A percentile compares a stretch with the other conserved stretches of the same genome.
Evolutionary conservation across 106 monocot species (phyloP).

Genomic region (Platanthera zijinensis): DNA sequence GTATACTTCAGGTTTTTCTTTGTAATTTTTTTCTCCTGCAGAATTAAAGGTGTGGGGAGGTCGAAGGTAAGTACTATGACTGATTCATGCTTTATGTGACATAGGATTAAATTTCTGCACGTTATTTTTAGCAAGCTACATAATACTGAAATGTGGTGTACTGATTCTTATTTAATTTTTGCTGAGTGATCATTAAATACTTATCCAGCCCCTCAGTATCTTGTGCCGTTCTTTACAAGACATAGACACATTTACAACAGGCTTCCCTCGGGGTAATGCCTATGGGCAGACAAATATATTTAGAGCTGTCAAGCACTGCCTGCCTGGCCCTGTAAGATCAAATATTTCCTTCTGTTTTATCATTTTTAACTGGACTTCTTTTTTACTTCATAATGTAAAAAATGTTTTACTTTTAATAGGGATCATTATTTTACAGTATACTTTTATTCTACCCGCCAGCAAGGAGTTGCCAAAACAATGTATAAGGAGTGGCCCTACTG

Average conservation of each 20-base stretch:
- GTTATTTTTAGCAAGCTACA: conserved; percentile 1
- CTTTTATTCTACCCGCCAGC: conserved; percentile 86
- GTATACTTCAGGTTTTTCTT: neutral
- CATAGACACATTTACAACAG: conserved; percentile 84
- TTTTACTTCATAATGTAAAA: neutral
- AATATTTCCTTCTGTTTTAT: neutral
- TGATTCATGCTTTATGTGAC: neutral
- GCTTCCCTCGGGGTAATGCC: conserved; percentile 79
- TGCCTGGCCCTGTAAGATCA: conserved; percentile 85
- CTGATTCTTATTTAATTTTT: neutral
- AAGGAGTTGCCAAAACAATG: conserved; percentile 92
- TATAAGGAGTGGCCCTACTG: conserved; percentile 47
- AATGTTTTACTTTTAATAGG: neutral
- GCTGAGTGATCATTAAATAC: conserved; percentile 5
- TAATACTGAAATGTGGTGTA: neutral
- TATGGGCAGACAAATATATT: conserved; percentile 88
- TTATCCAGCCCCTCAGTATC: conserved; percentile 89
- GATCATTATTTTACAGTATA: conserved; percentile 57
- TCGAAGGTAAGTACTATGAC: conserved; percentile 59
- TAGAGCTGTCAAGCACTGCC: conserved; percentile 75
- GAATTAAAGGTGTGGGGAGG: conserved; percentile 79
- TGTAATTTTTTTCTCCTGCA: conserved; percentile 21
- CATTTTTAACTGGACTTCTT: neutral
- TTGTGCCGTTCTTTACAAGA: conserved; percentile 70
- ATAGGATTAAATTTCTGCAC: neutral